Percentiles rank a stretch among this genome's conserved stretches.
phyloP scores from a whole-genome alignment of 2,329 filamentous ascomycete species.

The Penicillium sp. region DNA sequence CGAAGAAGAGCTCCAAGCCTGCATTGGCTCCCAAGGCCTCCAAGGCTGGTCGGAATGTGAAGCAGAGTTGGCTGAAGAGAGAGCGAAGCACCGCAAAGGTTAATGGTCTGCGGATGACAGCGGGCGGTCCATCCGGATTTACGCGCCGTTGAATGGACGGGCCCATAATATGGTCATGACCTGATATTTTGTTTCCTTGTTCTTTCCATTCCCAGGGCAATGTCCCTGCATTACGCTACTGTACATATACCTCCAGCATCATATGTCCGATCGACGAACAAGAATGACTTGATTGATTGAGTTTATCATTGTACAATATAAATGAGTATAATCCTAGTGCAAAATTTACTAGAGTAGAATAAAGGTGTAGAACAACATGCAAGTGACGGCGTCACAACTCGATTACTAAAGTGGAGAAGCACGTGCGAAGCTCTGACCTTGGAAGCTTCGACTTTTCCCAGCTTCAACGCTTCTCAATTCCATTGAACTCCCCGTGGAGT shows the following conservation, averaged over 20 bases:
- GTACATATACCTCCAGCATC: not conserved
- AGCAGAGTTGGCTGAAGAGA: conserved; percentile 41
- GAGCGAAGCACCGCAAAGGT: conserved; percentile 30
- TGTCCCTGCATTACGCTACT: not conserved
- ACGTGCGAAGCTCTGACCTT: conserved; percentile 21
- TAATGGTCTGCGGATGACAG: conserved; percentile 39
- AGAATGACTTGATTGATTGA: not conserved
- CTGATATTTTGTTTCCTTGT: not conserved
- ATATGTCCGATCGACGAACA: not conserved
- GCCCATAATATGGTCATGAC: not conserved
- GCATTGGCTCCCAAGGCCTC: conserved; percentile 47
- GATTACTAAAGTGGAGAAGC: conserved; percentile 26
- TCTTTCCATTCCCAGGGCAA: not conserved
- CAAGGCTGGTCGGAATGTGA: conserved; percentile 37
- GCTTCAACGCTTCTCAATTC: conserved; percentile 9
- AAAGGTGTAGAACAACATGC: not conserved
- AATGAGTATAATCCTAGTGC: not conserved
- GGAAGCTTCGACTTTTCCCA: conserved; percentile 14
- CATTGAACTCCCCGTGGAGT: not conserved
- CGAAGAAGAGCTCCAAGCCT: conserved; percentile 38
- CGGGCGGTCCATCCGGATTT: conserved; percentile 38
- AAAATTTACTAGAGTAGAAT: no score
- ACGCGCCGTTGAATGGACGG: conserved; percentile 30
- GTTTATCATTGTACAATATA: not conserved
- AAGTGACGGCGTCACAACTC: not conserved